Conservation (phyloP, 306 rosid genomes). For the Vigna nakashimae region DNA sequence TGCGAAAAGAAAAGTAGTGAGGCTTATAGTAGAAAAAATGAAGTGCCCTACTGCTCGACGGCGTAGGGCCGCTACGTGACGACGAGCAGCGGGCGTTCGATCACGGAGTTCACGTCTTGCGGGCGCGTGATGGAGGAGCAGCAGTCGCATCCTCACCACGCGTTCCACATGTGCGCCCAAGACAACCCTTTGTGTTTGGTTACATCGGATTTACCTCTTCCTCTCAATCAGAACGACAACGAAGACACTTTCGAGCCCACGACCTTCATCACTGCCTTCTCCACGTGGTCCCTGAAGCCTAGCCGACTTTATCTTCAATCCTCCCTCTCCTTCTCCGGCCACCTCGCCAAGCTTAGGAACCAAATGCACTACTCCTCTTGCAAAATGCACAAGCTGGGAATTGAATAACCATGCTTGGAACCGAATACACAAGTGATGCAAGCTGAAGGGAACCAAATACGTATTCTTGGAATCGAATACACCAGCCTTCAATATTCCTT, state of each 20-base stretch:
- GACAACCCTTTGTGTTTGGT: slow-evolving; percentile 90
- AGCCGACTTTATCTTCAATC: slow-evolving; percentile 81
- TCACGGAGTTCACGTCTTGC: slow-evolving; percentile 90
- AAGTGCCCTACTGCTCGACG: slow-evolving; percentile 91
- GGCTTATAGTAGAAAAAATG: slow-evolving; percentile 42
- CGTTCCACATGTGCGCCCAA: slow-evolving; percentile 86
- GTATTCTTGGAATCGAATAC: no score
- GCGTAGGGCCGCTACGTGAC: slow-evolving; percentile 90
- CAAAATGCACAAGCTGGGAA: no score
- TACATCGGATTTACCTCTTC: slow-evolving; percentile 95
- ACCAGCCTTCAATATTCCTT: no score
- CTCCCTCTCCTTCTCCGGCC: slow-evolving; percentile 84
- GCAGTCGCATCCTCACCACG: slow-evolving; percentile 83
- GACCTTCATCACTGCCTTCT: slow-evolving; percentile 90
- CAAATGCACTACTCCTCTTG: no score
- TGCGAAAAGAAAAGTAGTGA: no score
- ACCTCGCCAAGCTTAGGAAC: slow-evolving; percentile 82
- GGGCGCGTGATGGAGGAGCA: slow-evolving; percentile 90
- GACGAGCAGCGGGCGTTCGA: slow-evolving; percentile 66
- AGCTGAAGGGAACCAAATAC: no score
- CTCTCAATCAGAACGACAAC: slow-evolving; percentile 52
- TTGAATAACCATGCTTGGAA: no score
- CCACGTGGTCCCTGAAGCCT: slow-evolving; percentile 94
- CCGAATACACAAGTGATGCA: no score
- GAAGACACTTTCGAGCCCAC: slow-evolving; percentile 94